Base-by-base conservation (phyloP, 2,329 filamentous ascomycete genomes). In the Cladophialophora exuberans region DNA sequence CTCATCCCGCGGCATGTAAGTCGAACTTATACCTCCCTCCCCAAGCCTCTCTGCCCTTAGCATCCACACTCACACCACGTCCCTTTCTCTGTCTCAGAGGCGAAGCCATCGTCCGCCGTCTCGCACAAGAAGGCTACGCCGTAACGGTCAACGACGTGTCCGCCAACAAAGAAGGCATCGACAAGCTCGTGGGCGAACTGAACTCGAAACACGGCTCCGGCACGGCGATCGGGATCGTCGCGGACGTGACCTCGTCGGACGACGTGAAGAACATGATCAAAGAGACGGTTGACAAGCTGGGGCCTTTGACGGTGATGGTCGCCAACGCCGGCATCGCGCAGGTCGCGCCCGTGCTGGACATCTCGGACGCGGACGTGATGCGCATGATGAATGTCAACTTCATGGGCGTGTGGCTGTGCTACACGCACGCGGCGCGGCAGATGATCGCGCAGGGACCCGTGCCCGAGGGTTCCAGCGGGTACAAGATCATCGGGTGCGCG, bases 341-440 rank as follows among this genome's bases (percentile, higher is more conserved):
- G 59, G 79, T 84, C 4, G 81, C 82, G 59, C 62, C 73, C 0
- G 64, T 83, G 0, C 74, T 87, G 0, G 80, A 85, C 2, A 62
- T 85, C 2, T 80, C 79, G 0, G 78, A 83, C 44, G 73, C 79
- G 2, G 83, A 87, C 52, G 74, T 86, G 39, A 70, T 76, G 25
- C 72, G 73, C 17, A 83, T 88, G 76, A 83, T 88, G 62, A 25
- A 79, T 18, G 77, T 88, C 52, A 89, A 88, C 59, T 82, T 88
- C 20, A 53, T 56, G 36, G 86, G 86, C 3, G 77, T 86, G 0
- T 85, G 83, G 63, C 83, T 87, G 63, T 87, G 83, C 70, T 86
- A 86, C 62, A 75, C 77, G 4, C 76, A 79, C 2, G 85, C 84
- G 0, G 85, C 84, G 1, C 80, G 77, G 64, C 84, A 87, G 64